Base-by-base conservation (phyloP, 805 yeast genomes). In the Wickerhamiella dianesei region DNA sequence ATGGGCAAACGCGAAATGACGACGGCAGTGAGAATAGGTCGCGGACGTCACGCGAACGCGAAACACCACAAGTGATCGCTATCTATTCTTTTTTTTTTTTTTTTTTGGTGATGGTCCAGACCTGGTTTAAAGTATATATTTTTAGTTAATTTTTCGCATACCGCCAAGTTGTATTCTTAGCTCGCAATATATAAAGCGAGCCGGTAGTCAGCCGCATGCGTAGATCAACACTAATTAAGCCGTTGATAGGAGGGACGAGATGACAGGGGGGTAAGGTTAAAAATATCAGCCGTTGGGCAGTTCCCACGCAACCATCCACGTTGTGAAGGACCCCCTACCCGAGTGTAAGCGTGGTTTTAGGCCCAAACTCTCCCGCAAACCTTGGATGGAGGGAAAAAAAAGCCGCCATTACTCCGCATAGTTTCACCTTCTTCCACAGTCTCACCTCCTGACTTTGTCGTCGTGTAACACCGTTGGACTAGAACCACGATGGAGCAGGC, bases 31-130 rank as follows among this genome's bases (percentile, higher is more conserved):
- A 76, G 73, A 50, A 83, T 89, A n/a, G 96, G 96, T 6, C 73
- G 76, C 48, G 94, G 96, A 14, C 73, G 94, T 57, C 73, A 73
- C 60, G 89, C 80, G 37, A 92, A 92, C 61, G 72, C 85, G 14
- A 53, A 51, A 4, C 14, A 25, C 32, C 32, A 25, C 32, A 25
- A 25, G 32, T 25, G 12, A 25, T n/a, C n/a, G 12, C 42, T 48
- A 48, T 42, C 36, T 22, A 21, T 35, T 43, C 13, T 29, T 5
- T 17, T 4, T n/a, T 16, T 17, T 18, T 6, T 22, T 9, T 29
- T 29, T n/a, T 25, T 17, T 6, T 12, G 6, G 13, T n/a, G n/a
- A n/a, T n/a, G n/a, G n/a, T n/a, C n/a, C n/a, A n/a, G n/a, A n/a
- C n/a, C n/a, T n/a, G n/a, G n/a, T n/a, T n/a, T n/a, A n/a, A n/a